Base-by-base conservation (phyloP, 441 rosid genomes). In the Oxalis stricta region DNA sequence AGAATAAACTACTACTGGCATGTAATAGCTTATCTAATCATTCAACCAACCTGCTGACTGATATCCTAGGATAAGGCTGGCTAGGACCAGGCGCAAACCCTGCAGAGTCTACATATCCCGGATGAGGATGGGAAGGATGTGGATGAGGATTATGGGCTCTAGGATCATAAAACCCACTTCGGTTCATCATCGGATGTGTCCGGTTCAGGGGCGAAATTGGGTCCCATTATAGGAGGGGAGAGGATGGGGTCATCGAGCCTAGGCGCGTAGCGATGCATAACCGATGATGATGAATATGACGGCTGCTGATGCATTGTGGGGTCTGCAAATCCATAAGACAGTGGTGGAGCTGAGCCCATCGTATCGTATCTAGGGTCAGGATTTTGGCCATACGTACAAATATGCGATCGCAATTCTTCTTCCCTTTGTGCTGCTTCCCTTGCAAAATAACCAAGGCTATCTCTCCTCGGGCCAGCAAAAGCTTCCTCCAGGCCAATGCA, bases 21-120 rank as follows among this genome's bases (percentile, higher is more conserved):
- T 26, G 10, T 26, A 1, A 16, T 16, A 5, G 5, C 10, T 7
- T 13, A 23, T 41, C 64, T 73, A 84, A 29, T 84, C 91, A 18
- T 77, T 45, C 39, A 79, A 63, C 88, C 97, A 82, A 24, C 94
- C 88, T 4, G 66, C 63, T 1, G 79, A 72, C 39, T 48, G 43
- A 7, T 61, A 35, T 2, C 33, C 52, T 1, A n/a, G 72, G 30
- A 40, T 53, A 65, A 0, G 61, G 68, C 21, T 58, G 42, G 37
- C 38, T 44, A 26, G 76, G 73, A 44, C 81, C 84, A 21, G 73
- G 65, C 15, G 79, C 66, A 48, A 70, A 82, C 11, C 69, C 82
- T 48, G 48, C 32, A 0, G 60, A 26, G 28, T 49, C 48, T 12
- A 35, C 23, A 12, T 44, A 55, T 17, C 60, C 69, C 37, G 59